Evolutionary conservation across 164 flowering plant species (phyloP), one percentile per base, ranked within the genome.

Genomic region (Aristolochia fimbriata): DNA sequence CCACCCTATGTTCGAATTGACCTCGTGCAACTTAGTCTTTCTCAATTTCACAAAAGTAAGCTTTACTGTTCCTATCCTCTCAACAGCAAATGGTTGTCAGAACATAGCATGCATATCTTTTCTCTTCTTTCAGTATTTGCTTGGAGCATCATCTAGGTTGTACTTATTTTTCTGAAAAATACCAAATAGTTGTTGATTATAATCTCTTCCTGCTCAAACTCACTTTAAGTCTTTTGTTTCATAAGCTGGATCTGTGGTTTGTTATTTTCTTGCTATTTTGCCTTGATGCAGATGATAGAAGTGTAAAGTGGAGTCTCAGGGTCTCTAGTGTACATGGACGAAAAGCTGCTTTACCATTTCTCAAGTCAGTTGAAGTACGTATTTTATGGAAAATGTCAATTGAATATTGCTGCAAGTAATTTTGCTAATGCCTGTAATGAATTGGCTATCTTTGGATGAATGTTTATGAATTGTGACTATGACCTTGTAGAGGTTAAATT

Each of bases 1-100:
- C 84, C 90, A 67, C 93, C 96, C n/a, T 89, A 75, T 78, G 76
- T 87, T 64, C 80, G 90, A 68, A 70, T 86, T 33, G 97, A 93
- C 78, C 77, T 77, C 70, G 63, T 93, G 67, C 87, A 86, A 71
- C 70, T 80, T 62, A 68, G 72, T 66, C 61, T 87, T 43, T 71
- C 78, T 61, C 80, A 81, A 66, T 72, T 70, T 48, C 64, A 74
- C 24, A 68, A 60, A 66, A 78, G 82, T 75, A 55, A 65, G 62
- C 9, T 7, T 87, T 87, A 23, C 62, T 56, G 22, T 52, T 31
- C 19, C 19, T 4, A 7, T 60, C 46, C 33, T 23, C 16, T 41
- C 7, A 1, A 15, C 19, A 27, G 47, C 49, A 43, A 11, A 23
- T 51, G 31, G 15, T 31, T 55, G 54, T 43, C 25, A 53, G 19